Evolutionary conservation across 2,329 filamentous ascomycete species (phyloP).

Genomic region (Fusarium algeriense): DNA sequence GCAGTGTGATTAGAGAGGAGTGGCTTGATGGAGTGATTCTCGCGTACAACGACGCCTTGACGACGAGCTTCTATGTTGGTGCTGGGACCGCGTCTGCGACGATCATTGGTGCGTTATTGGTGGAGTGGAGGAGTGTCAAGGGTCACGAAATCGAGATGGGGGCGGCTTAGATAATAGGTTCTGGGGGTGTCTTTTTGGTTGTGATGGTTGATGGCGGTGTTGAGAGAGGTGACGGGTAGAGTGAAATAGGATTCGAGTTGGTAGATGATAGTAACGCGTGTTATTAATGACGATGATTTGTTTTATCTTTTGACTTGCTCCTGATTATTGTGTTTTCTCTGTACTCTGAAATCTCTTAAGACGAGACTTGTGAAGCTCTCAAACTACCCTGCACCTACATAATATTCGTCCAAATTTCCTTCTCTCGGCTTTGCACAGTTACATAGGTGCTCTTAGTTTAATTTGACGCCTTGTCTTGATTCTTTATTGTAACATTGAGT

Average conservation of each 20-base stretch:
- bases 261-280: neutral
- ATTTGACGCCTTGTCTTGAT: no score
- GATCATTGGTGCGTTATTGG: conserved; percentile 56
- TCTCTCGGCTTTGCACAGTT: rapidly evolving
- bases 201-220: neutral
- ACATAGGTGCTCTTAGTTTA: neutral
- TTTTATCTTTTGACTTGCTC: neutral
- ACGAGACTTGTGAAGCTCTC: neutral
- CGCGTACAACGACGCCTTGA: conserved; percentile 61
- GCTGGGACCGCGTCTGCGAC: conserved; percentile 60
- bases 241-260: neutral
- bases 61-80: conserved; percentile 57
- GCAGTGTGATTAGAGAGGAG: conserved; percentile 45
- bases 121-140: conserved; percentile 70
- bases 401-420: neutral
- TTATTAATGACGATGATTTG: neutral
- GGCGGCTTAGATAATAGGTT: conserved; percentile 30
- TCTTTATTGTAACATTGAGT: no score
- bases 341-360: neutral
- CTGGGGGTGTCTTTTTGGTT: neutral
- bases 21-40: conserved; percentile 51
- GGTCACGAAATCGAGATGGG: conserved; percentile 60
- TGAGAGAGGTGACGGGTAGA: neutral
- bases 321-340: neutral
- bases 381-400: neutral